Conservation (phyloP, 208 protist species). For the Leishmania braziliensis region DNA sequence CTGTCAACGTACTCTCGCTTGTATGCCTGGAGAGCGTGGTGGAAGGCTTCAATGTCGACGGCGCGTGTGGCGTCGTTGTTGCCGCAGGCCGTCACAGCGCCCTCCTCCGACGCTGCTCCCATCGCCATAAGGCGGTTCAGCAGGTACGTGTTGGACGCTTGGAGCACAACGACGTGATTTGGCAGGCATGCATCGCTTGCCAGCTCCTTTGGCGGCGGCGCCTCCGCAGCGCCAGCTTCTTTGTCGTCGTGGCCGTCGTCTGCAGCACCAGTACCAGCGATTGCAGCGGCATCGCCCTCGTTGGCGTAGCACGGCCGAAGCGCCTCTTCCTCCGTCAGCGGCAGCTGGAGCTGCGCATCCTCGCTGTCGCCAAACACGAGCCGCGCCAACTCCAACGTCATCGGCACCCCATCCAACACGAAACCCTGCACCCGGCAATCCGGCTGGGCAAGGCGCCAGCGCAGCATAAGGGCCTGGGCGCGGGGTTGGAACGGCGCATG, state of each 20-base stretch:
- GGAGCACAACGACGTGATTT: constrained; percentile 78
- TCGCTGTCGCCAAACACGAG: constrained; percentile 67
- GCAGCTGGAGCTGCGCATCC: constrained; percentile 43
- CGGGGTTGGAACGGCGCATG: constrained; percentile 79
- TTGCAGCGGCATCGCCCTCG: background rate
- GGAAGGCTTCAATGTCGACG: constrained; percentile 63
- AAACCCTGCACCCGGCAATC: constrained; percentile 93
- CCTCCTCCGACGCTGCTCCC: constrained; percentile 24
- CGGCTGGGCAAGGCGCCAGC: constrained; percentile 81
- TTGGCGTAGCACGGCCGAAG: constrained; percentile 35
- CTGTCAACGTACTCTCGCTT: constrained; percentile 60
- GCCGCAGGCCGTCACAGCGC: background rate
- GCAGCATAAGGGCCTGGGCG: constrained; percentile 87
- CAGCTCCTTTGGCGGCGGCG: constrained; percentile 35
- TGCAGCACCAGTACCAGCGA: background rate
- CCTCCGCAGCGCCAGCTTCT: constrained; percentile 20
- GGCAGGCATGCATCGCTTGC: constrained; percentile 67
- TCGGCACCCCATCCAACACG: constrained; percentile 91
- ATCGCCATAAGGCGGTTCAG: constrained; percentile 66
- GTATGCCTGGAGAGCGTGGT: constrained; percentile 56
- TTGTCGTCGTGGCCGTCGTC: constrained; percentile 1
- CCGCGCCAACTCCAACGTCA: constrained; percentile 80
- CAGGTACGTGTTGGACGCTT: constrained; percentile 77
- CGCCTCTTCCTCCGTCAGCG: constrained; percentile 82
- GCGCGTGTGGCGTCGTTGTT: constrained; percentile 11